Evolutionary conservation across 2,329 filamentous ascomycete genomes (phyloP).

Genomic region (Colletotrichum lentis): DNA sequence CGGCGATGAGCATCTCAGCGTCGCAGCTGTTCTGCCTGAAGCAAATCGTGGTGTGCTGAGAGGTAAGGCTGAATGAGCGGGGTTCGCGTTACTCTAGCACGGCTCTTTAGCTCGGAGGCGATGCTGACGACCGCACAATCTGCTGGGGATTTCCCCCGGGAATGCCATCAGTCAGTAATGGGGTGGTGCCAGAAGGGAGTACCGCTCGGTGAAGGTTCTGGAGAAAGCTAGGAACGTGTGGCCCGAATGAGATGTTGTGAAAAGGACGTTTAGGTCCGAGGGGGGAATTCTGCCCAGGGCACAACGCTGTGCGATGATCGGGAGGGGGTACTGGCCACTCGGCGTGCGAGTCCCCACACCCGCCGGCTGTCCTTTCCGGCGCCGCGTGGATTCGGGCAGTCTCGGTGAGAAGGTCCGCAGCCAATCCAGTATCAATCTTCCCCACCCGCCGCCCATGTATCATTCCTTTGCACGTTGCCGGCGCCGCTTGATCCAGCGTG

Average conservation of each 20-base stretch:
- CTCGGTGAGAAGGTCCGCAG: not conserved
- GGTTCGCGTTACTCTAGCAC: not conserved
- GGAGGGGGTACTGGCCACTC: not conserved
- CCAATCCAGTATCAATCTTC: not conserved
- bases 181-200: not conserved
- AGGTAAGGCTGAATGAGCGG: constrained; percentile 6
- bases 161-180: not conserved
- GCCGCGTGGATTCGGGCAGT: not conserved
- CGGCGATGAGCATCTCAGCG: not conserved
- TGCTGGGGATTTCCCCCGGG: not conserved
- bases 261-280: not conserved
- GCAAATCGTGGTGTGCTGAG: not conserved
- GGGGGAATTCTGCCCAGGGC: not conserved
- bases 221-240: not conserved
- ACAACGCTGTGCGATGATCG: not conserved
- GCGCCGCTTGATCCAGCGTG: not conserved
- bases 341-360: not conserved
- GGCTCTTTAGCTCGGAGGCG: not conserved
- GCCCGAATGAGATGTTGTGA: not conserved
- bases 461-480: not conserved
- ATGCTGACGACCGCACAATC: not conserved
- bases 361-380: not conserved
- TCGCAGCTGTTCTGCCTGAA: too few species aligned
- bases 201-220: not conserved
- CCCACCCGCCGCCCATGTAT: too few species aligned